Conservation (phyloP, 768 basidiomycete species). For the Kockovaella imperatae region DNA sequence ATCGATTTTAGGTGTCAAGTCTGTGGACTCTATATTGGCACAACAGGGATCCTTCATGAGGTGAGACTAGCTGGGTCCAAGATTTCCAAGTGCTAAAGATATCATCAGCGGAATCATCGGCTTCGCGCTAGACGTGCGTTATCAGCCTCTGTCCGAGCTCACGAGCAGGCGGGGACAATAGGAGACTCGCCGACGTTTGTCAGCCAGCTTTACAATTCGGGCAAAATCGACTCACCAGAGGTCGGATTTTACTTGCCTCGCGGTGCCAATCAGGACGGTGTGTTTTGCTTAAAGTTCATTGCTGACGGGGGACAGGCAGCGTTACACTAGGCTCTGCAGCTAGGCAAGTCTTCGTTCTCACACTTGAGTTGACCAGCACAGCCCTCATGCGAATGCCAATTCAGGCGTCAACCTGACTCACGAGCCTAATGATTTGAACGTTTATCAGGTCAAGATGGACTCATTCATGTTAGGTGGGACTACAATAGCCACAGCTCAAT, state of each 20-base stretch:
- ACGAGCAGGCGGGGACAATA: too few relatives aligned
- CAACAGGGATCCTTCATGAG: too few relatives aligned
- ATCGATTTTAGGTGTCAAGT: background rate
- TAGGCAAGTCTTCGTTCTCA: background rate
- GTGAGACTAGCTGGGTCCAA: too few relatives aligned
- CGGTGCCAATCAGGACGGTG: too few relatives aligned
- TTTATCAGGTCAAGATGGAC: slow-evolving; percentile 1
- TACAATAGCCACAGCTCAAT: too few relatives aligned
- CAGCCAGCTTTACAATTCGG: background rate
- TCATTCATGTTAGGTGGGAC: too few relatives aligned
- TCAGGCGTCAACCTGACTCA: background rate
- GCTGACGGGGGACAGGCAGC: too few relatives aligned
- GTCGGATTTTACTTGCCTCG: background rate
- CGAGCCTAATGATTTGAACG: too few relatives aligned
- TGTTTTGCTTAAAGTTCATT: background rate
- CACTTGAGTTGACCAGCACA: background rate
- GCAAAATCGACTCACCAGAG: background rate
- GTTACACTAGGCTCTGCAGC: too few relatives aligned
- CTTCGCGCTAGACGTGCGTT: background rate
- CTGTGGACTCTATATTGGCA: background rate
- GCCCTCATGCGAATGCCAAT: background rate
- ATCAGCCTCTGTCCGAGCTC: too few relatives aligned
- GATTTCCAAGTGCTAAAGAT: too few relatives aligned
- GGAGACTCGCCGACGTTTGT: too few relatives aligned
- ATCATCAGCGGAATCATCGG: slow-evolving; percentile 3